Evolutionary conservation across 1,284 basidiomycete genomes (phyloP).

Genomic region (Dichomitus squalens): DNA sequence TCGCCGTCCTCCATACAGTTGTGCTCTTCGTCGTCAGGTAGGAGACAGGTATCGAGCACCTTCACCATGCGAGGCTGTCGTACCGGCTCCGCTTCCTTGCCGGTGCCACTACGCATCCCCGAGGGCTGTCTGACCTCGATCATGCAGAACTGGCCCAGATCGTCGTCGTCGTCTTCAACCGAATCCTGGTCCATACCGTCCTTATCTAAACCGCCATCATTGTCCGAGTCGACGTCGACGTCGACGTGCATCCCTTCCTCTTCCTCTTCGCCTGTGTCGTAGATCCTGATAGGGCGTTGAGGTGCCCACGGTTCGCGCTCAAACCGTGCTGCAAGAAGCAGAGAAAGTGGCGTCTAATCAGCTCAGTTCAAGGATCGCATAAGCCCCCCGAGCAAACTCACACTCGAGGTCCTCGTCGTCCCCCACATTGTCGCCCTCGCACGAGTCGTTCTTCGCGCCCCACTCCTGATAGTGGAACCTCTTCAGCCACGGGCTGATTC

Average conservation of each 20-base stretch:
- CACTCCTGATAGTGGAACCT: background rate
- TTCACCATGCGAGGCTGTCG: background rate
- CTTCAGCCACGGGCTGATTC: slow-evolving; percentile 10
- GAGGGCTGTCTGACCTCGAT: too few relatives aligned
- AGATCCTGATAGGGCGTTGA: background rate
- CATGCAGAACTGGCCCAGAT: background rate
- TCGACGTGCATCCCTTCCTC: background rate
- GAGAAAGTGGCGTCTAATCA: background rate
- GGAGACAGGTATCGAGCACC: background rate
- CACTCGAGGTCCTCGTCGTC: background rate
- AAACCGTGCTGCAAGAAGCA: background rate
- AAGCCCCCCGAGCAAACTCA: background rate
- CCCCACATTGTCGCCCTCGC: background rate
- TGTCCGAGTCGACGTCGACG: background rate
- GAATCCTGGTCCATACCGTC: background rate
- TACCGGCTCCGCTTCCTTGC: background rate
- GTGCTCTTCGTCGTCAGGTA: slow-evolving; percentile 5
- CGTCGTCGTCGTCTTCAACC: background rate
- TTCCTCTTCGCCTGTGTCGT: background rate
- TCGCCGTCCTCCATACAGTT: slow-evolving; percentile 1
- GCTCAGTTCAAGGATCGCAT: background rate
- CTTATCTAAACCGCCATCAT: too few relatives aligned
- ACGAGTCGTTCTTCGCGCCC: background rate
- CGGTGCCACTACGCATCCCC: background rate
- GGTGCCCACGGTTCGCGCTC: background rate